phyloP scores from a whole-genome alignment of 306 rosid genomes.

The Lotus japonicus region DNA sequence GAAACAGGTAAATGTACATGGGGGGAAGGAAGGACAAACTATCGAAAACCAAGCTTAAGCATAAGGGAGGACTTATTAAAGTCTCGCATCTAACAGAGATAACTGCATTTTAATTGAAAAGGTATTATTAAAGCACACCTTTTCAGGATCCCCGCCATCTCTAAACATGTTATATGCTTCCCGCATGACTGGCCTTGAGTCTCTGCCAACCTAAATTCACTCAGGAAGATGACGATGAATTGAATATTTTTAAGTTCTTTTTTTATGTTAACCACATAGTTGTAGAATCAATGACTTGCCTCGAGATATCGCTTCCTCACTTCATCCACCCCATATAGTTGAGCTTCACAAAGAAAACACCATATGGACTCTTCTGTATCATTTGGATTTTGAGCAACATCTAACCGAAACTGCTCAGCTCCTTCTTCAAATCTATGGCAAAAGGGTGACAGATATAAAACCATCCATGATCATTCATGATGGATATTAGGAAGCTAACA shows the following conservation, averaged over 20 bases:
- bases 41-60: not conserved
- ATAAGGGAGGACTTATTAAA: not conserved
- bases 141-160: slow-evolving; percentile 84
- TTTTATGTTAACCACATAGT: not conserved
- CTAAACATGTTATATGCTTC: slow-evolving; percentile 74
- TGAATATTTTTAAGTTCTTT: not conserved
- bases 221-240: not conserved
- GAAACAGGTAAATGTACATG: not conserved
- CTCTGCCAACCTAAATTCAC: slow-evolving; percentile 73
- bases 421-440: slow-evolving; percentile 69
- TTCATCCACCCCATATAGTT: slow-evolving; percentile 65
- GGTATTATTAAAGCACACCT: slow-evolving; percentile 34
- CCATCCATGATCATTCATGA: not conserved
- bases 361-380: slow-evolving; percentile 94
- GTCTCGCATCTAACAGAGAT: slow-evolving; percentile 2
- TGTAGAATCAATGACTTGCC: slow-evolving; percentile 33
- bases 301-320: slow-evolving; percentile 75
- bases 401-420: slow-evolving; percentile 89
- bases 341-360: slow-evolving; percentile 95
- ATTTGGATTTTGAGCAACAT: slow-evolving; percentile 90
- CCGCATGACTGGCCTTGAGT: slow-evolving; percentile 76
- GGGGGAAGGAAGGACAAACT: not conserved
- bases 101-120: not conserved
- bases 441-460: not conserved
- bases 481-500: no score